Conservation (phyloP, 164 flowering plant species). For the Dillenia suffruticosa region DNA sequence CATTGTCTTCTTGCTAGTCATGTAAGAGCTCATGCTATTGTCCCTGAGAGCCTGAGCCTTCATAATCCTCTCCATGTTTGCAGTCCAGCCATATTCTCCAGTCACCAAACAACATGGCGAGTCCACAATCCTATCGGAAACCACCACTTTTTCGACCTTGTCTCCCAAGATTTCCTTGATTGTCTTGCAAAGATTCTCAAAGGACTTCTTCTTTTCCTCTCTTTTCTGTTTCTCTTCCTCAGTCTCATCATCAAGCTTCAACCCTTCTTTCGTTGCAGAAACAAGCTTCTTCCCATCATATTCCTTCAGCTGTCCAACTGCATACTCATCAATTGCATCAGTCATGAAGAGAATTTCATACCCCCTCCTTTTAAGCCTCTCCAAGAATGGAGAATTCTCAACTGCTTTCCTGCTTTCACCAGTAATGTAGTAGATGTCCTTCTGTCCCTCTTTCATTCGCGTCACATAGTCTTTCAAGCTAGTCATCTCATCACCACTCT, state of each 20-base stretch:
- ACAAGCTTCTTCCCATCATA: slow-evolving; percentile 72
- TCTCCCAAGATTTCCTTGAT: slow-evolving; percentile 69
- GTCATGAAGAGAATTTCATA: slow-evolving; percentile 72
- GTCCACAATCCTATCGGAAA: slow-evolving; percentile 70
- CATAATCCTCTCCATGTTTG: slow-evolving; percentile 80
- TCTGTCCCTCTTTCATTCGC: slow-evolving; percentile 75
- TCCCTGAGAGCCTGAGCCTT: slow-evolving; percentile 73
- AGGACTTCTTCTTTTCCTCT: slow-evolving; percentile 62
- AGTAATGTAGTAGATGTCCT: slow-evolving; percentile 66
- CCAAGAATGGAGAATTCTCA: slow-evolving; percentile 75
- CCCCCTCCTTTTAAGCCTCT: slow-evolving; percentile 66
- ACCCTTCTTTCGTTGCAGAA: slow-evolving; percentile 67
- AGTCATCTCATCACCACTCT: slow-evolving; percentile 70
- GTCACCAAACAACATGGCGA: slow-evolving; percentile 72
- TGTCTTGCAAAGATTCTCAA: slow-evolving; percentile 59
- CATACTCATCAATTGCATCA: slow-evolving; percentile 72
- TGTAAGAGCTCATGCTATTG: slow-evolving; percentile 65
- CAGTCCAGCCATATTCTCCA: slow-evolving; percentile 68
- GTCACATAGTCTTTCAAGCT: slow-evolving; percentile 73
- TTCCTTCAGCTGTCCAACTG: slow-evolving; percentile 65
- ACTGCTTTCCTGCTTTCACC: slow-evolving; percentile 77
- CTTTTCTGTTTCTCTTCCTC: slow-evolving; percentile 65
- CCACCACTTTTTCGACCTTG: slow-evolving; percentile 62
- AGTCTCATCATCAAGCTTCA: slow-evolving; percentile 61
- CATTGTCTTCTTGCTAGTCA: slow-evolving; percentile 83